These are phyloP conservation scores for Priceomyces carsonii DNA, from an alignment of 805 yeast genomes.

Conservation along the genomic window DNA sequence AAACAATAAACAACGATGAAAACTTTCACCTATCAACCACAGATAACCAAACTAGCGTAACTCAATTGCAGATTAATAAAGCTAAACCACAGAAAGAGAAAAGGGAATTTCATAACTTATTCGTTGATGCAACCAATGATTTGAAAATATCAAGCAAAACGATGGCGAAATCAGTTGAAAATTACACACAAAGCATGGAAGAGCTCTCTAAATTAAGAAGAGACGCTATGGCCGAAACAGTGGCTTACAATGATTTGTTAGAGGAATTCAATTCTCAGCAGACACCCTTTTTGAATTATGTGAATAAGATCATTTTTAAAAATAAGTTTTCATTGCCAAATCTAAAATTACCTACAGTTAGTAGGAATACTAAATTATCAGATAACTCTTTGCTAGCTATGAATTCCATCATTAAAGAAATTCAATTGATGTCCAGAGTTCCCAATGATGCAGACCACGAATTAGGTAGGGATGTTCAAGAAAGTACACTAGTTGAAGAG, in stretches of 20 bases:
- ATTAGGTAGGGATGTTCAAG: conserved; percentile 14
- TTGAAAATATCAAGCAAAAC: conserved; percentile 4
- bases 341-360: conserved; percentile 2
- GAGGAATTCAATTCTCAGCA: conserved; percentile 1
- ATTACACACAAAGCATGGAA: conserved; percentile 1
- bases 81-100: conserved; percentile 3
- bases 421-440: conserved; percentile 4
- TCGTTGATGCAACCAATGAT: conserved; percentile 7
- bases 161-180: background rate
- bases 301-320: conserved; percentile 1
- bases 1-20: conserved; percentile 9
- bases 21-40: conserved; percentile 9
- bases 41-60: conserved; percentile 2
- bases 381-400: conserved; percentile 3
- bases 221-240: background rate
- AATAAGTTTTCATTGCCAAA: background rate
- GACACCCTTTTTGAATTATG: conserved; percentile 3
- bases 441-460: conserved; percentile 10
- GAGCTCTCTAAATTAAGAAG: background rate
- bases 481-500: conserved; percentile 1
- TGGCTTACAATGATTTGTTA: conserved; percentile 2
- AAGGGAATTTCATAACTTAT: conserved; percentile 2
- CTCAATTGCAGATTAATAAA: conserved; percentile 1
- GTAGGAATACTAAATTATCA: conserved; percentile 2
- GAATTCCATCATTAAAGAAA: conserved; percentile 6